phyloP scores from a whole-genome alignment of 108 stramenopile genomes.

The Nitzschia inconspicua region DNA sequence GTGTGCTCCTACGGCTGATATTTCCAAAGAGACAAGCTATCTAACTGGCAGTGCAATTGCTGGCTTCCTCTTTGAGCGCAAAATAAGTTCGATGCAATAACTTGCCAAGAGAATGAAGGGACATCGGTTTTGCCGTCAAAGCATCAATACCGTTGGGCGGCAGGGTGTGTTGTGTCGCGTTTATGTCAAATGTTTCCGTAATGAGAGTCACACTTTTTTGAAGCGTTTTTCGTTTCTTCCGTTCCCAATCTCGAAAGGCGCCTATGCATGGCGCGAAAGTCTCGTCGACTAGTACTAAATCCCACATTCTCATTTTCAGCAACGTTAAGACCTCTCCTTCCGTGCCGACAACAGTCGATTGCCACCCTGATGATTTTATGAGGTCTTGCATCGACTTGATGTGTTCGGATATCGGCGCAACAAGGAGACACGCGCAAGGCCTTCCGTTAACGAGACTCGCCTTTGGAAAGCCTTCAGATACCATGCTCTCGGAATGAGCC shows the following conservation, averaged over 20 bases:
- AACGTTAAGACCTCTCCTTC: slow-evolving; percentile 33
- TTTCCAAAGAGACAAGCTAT: too few relatives aligned
- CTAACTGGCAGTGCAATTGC: too few relatives aligned
- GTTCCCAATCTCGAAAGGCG: slow-evolving; percentile 63
- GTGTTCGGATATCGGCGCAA: slow-evolving; percentile 6
- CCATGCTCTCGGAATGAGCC: background rate
- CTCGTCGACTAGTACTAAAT: slow-evolving; percentile 53
- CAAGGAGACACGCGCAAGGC: slow-evolving; percentile 7
- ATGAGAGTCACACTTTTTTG: slow-evolving; percentile 43
- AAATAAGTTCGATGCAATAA: slow-evolving; percentile 3
- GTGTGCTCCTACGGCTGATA: too few relatives aligned
- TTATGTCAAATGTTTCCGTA: slow-evolving; percentile 5
- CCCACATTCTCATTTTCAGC: slow-evolving; percentile 57
- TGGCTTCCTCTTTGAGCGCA: too few relatives aligned
- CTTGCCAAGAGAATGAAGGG: background rate
- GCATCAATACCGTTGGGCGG: slow-evolving; percentile 3
- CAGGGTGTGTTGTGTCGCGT: background rate
- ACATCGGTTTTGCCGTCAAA: slow-evolving; percentile 12
- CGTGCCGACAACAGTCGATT: slow-evolving; percentile 16
- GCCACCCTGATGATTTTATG: slow-evolving; percentile 36
- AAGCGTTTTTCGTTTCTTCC: slow-evolving; percentile 29
- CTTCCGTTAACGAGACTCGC: background rate
- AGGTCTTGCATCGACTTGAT: slow-evolving; percentile 5
- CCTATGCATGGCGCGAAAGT: slow-evolving; percentile 25
- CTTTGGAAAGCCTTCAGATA: background rate